Evolutionary conservation across 441 rosid species (phyloP), one percentile per base, ranked within the genome.

Genomic region (Aquilaria agallochum): DNA sequence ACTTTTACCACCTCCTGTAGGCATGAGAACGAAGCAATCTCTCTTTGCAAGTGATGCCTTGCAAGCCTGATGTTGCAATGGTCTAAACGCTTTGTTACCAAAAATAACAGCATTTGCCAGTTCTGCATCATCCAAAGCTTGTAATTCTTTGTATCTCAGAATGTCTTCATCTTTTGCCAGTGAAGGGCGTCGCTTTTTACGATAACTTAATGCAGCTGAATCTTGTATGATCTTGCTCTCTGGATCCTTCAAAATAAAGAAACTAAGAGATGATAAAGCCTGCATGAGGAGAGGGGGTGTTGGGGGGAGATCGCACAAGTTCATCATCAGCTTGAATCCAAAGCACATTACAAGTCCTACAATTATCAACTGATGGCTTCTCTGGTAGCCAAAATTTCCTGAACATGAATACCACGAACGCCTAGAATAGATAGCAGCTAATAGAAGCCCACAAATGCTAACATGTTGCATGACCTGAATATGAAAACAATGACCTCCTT

Each of bases 1-100:
- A 77, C 98, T 94, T 81, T 90, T 90, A 11, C 97, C 97, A 33
- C 98, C 97, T 68, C 98, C 97, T 0, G 97, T 94, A 2, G 96
- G 98, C 96, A 94, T 81, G 47, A 90, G 88, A 64, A 93, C 63
- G 78, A 93, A 93, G 64, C 96, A 90, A 70, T 90, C 97, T 73
- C 72, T 79, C 69, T 81, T 90, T 45, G 78, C 81, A 69, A 88
- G 27, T 36, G 82, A 85, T 54, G 96, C 83, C 76, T 70, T 78
- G 72, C 98, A 94, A 62, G 89, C 93, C 82, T 87, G 84, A 76
- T 83, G 93, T 82, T 90, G 97, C 90, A 88, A 66, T 10, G 95
- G 89, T 33, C 97, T 75, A 68, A 94, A 90, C 47, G 58, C 63
- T 61, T 31, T 73, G 73, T 94, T 94, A 32, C 95, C 97, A 76